phyloP scores from a whole-genome alignment of 805 yeast genomes.

The Ogataea siamensis region DNA sequence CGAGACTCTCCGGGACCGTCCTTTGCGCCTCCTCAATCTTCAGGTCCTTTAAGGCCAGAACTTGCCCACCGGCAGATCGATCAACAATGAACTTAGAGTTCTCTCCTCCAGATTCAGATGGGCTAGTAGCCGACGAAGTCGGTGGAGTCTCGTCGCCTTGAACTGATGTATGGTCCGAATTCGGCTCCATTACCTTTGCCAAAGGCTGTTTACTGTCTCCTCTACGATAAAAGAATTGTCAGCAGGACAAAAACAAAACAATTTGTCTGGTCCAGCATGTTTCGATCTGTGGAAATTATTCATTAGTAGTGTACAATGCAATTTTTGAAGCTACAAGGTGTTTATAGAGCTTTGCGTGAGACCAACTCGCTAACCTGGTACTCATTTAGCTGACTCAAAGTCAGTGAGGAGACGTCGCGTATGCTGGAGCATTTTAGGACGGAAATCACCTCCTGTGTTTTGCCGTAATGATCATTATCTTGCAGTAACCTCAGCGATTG shows the following conservation, averaged over 20 bases:
- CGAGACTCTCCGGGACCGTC: too few species aligned
- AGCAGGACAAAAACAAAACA: not conserved
- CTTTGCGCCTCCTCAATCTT: too few species aligned
- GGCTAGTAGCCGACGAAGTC: constrained; percentile 7
- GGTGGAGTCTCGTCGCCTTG: constrained; percentile 7
- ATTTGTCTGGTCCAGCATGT: not conserved
- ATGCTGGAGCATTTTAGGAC: constrained; percentile 12
- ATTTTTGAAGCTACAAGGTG: too few species aligned
- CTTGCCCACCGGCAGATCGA: not conserved
- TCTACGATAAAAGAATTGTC: not conserved
- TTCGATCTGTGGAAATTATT: not conserved
- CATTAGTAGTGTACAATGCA: not conserved
- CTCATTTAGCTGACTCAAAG: constrained; percentile 10
- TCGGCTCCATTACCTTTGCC: too few species aligned
- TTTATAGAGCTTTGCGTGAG: constrained; percentile 5
- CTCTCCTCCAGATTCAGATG: not conserved
- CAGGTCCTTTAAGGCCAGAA: not conserved
- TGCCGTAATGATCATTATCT: constrained; percentile 21
- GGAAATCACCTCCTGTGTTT: constrained; percentile 19
- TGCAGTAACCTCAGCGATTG: constrained; percentile 22
- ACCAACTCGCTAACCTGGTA: constrained; percentile 18
- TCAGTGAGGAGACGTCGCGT: not conserved
- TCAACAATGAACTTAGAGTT: not conserved
- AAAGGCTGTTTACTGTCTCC: too few species aligned
- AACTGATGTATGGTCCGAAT: not conserved